These are phyloP conservation scores for Cyberlindnera veronae DNA, from an alignment of 805 yeast species.

Conservation along the genomic window DNA sequence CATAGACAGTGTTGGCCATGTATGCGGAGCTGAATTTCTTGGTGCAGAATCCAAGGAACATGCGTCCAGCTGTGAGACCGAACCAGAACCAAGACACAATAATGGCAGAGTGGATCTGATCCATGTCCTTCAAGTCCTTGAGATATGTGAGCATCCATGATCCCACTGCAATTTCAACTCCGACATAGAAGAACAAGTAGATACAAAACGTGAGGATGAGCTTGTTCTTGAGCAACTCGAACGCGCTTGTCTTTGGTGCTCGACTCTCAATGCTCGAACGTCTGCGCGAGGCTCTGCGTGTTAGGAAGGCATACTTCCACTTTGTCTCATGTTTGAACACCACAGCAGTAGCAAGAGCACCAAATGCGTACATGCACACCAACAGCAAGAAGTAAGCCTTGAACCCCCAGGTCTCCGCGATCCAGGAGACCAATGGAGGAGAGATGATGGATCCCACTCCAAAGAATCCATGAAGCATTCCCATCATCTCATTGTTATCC, in stretches of 20 bases:
- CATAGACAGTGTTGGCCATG: slow-evolving; percentile 30
- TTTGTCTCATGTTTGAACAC: slow-evolving; percentile 46
- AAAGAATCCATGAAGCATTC: slow-evolving; percentile 62
- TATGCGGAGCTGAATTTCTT: slow-evolving; percentile 43
- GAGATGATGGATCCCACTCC: slow-evolving; percentile 72
- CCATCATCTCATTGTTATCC: slow-evolving; percentile 55
- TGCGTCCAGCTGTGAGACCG: slow-evolving; percentile 66
- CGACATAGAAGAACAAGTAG: slow-evolving; percentile 60
- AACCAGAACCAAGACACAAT: slow-evolving; percentile 71
- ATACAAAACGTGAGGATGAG: slow-evolving; percentile 46
- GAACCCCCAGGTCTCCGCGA: slow-evolving; percentile 29
- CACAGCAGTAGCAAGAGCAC: slow-evolving; percentile 29
- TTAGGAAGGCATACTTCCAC: slow-evolving; percentile 29
- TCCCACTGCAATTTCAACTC: slow-evolving; percentile 64
- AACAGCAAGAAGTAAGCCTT: slow-evolving; percentile 26
- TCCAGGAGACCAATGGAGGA: slow-evolving; percentile 57
- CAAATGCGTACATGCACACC: slow-evolving; percentile 35
- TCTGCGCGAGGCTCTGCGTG: no score
- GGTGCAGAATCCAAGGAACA: slow-evolving; percentile 53
- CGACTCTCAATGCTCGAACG: no score
- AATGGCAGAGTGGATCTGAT: slow-evolving; percentile 47
- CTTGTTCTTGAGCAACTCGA: slow-evolving; percentile 27
- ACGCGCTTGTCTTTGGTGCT: slow-evolving; percentile 5
- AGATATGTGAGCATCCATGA: slow-evolving; percentile 70
- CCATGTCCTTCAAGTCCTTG: slow-evolving; percentile 48